Conservation (phyloP, 768 basidiomycete species). For the Suillus paluster region DNA sequence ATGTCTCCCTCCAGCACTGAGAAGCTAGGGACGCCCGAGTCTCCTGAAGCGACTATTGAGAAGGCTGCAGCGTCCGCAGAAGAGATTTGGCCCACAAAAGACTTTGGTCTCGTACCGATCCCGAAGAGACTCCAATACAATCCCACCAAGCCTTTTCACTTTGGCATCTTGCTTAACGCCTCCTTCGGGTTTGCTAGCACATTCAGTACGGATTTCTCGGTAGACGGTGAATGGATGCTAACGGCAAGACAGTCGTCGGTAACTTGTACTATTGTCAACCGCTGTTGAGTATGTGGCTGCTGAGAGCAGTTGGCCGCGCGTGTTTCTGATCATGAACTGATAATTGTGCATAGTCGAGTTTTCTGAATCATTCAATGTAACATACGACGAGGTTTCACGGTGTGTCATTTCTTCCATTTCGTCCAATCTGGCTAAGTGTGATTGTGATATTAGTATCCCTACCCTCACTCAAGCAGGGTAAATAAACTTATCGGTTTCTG, state of each 20-base stretch:
- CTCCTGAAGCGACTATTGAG: neutral
- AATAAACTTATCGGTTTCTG: slow-evolving; percentile 9
- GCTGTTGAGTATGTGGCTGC: slow-evolving; percentile 57
- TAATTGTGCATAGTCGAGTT: slow-evolving; percentile 32
- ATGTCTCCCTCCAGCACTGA: slow-evolving; percentile 22
- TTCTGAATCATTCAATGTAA: slow-evolving; percentile 43
- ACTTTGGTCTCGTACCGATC: slow-evolving; percentile 70
- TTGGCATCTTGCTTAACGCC: slow-evolving; percentile 55
- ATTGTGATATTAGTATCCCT: slow-evolving; percentile 47
- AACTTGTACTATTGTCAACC: slow-evolving; percentile 89
- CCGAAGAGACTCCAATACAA: slow-evolving; percentile 59
- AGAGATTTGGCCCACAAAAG: slow-evolving; percentile 31
- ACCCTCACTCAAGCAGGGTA: slow-evolving; percentile 73
- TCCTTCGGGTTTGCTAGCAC: slow-evolving; percentile 70
- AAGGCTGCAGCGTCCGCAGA: neutral
- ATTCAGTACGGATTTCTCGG: slow-evolving; percentile 26
- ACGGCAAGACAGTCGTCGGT: slow-evolving; percentile 51
- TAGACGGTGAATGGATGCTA: neutral
- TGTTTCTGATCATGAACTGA: neutral
- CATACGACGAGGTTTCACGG: slow-evolving; percentile 41
- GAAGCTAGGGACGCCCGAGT: slow-evolving; percentile 1
- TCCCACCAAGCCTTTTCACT: slow-evolving; percentile 52
- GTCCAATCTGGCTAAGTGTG: slow-evolving; percentile 12
- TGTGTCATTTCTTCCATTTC: slow-evolving; percentile 13
- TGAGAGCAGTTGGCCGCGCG: neutral